These are phyloP conservation scores for Cercospora sojina DNA, from an alignment of 2,329 filamentous ascomycete species.

Conservation along the genomic window DNA sequence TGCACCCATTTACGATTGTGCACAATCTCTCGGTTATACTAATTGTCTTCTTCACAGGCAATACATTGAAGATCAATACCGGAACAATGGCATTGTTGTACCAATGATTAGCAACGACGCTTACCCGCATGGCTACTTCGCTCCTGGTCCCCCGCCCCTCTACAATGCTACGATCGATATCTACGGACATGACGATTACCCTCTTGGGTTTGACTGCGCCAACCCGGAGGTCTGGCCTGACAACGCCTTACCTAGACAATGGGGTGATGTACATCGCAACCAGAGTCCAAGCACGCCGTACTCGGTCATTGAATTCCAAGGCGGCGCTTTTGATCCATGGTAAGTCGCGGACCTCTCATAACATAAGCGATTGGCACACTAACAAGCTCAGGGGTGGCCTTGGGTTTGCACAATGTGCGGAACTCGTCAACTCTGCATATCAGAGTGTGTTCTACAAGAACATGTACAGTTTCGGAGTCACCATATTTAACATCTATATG, in stretches of 20 bases:
- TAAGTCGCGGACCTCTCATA: neutral
- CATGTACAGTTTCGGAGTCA: slow-evolving; percentile 50
- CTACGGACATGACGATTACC: slow-evolving; percentile 67
- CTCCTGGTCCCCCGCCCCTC: slow-evolving; percentile 53
- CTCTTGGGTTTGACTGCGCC: slow-evolving; percentile 59
- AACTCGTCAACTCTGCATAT: slow-evolving; percentile 69
- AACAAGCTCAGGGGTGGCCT: slow-evolving; percentile 54
- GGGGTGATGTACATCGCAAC: slow-evolving; percentile 53
- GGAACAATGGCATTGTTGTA: slow-evolving; percentile 67
- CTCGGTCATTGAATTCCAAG: slow-evolving; percentile 57
- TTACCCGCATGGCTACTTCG: slow-evolving; percentile 58
- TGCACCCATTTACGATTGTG: slow-evolving; percentile 28
- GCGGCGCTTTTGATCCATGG: slow-evolving; percentile 67
- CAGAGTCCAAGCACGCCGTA: slow-evolving; percentile 67
- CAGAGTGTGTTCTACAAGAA: slow-evolving; percentile 74
- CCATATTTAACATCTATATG: slow-evolving; percentile 75
- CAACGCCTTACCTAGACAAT: slow-evolving; percentile 57
- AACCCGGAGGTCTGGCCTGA: slow-evolving; percentile 63
- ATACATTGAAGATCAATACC: slow-evolving; percentile 63
- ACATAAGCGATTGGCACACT: neutral
- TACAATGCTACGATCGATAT: slow-evolving; percentile 51
- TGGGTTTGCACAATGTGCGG: slow-evolving; percentile 66
- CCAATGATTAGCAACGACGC: slow-evolving; percentile 76
- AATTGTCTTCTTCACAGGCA: slow-evolving; percentile 40
- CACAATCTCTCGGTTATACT: neutral